Percentiles rank a stretch among this genome's conserved stretches.
phyloP scores from a whole-genome alignment of 305 asterid species.

The Caryopteris hybrid region DNA sequence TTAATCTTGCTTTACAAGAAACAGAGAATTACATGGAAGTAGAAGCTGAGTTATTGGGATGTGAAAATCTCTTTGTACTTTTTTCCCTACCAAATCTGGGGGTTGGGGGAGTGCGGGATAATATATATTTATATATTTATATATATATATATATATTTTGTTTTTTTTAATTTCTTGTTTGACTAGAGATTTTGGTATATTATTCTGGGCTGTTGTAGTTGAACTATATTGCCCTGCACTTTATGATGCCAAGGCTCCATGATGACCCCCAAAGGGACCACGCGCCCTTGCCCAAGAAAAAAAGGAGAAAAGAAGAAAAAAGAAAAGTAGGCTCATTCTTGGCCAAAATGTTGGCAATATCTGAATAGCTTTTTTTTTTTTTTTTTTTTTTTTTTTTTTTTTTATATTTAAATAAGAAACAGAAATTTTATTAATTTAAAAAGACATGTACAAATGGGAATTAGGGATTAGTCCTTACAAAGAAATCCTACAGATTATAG shows the following conservation, averaged over 20 bases:
- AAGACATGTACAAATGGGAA: too few relatives aligned
- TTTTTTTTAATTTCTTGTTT: too few relatives aligned
- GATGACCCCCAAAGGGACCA: not conserved
- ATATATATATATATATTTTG: too few relatives aligned
- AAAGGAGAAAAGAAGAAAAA: not conserved
- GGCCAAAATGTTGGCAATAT: not conserved
- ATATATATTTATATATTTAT: too few relatives aligned
- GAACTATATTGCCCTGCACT: not conserved
- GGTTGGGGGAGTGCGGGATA: too few relatives aligned
- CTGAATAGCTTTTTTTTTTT: too few relatives aligned
- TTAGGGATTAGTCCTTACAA: too few relatives aligned
- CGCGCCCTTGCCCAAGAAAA: not conserved
- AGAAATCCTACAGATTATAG: too few relatives aligned
- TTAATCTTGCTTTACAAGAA: not conserved
- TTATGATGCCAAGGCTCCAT: not conserved
- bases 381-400: too few relatives aligned
- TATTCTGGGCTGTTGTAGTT: not conserved
- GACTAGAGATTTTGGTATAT: not conserved
- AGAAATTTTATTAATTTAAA: too few relatives aligned
- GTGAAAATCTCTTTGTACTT: not conserved
- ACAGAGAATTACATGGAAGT: not conserved
- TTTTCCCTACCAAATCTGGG: not conserved
- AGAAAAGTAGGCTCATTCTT: not conserved
- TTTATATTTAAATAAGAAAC: too few relatives aligned
- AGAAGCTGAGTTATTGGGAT: not conserved